Evolutionary conservation across 257 asterid species (phyloP).

Genomic region (Nicotiana knightiana): DNA sequence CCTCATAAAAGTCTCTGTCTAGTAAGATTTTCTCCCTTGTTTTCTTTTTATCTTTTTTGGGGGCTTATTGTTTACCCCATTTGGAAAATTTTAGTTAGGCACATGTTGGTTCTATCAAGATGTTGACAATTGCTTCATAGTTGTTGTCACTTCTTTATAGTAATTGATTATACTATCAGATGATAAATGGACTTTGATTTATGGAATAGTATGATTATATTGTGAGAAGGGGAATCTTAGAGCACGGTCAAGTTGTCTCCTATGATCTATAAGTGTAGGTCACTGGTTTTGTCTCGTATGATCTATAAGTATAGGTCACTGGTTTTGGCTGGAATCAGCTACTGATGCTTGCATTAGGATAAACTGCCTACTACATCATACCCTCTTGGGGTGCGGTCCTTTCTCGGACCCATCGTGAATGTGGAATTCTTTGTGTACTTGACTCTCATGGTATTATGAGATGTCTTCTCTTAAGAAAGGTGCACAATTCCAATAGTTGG

Average conservation of each 20-base stretch:
- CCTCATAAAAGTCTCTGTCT: conserved; percentile 25
- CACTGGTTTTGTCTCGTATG: no score
- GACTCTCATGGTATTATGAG: no score
- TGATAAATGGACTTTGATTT: background rate
- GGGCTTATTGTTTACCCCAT: background rate
- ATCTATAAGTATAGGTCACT: no score
- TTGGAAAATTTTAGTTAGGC: conserved; percentile 10
- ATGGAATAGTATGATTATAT: background rate
- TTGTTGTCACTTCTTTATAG: conserved; percentile 67
- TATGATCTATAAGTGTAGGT: background rate
- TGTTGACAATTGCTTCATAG: conserved; percentile 60
- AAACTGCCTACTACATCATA: no score
- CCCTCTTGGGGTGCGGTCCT: no score
- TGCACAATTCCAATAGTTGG: background rate
- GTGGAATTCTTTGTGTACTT: no score
- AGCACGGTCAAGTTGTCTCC: no score
- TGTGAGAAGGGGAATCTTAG: no score
- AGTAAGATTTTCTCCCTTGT: conserved; percentile 37
- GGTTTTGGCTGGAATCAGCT: no score
- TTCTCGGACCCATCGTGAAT: no score
- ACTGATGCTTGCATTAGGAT: no score
- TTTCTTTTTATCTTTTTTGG: background rate
- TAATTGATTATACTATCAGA: conserved; percentile 28
- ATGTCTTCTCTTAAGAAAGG: background rate
- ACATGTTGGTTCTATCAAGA: conserved; percentile 32